Conservation (phyloP, 352 stramenopile genomes). For the Blastocystis sp. region DNA sequence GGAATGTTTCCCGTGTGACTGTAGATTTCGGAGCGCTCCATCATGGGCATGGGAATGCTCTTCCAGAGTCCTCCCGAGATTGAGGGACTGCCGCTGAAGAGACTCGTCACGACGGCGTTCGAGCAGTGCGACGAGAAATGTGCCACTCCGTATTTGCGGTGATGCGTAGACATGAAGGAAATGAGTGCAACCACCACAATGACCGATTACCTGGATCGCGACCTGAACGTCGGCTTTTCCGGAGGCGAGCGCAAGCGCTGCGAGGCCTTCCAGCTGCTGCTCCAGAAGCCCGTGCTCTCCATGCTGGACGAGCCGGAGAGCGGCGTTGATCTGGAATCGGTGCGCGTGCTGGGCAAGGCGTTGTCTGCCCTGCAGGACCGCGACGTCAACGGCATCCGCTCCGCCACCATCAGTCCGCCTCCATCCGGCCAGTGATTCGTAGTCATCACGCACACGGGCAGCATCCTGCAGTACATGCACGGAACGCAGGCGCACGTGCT, state of each 20-base stretch:
- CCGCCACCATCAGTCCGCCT: conserved; percentile 55
- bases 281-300: conserved; percentile 59
- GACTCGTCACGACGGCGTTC: conserved; percentile 37
- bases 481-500: conserved; percentile 48
- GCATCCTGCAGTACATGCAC: conserved; percentile 66
- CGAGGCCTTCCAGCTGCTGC: conserved; percentile 67
- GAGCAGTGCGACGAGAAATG: conserved; percentile 33
- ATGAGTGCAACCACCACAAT: conserved; percentile 62
- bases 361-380: conserved; percentile 40
- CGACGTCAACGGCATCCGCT: conserved; percentile 11
- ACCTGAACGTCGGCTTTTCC: conserved; percentile 69
- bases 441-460: conserved; percentile 68
- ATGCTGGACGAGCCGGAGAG: conserved; percentile 68
- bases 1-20: neutral
- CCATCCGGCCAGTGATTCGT: neutral
- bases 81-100: conserved; percentile 52
- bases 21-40: conserved; percentile 63
- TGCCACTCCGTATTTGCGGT: neutral
- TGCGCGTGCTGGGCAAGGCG: conserved; percentile 56
- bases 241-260: conserved; percentile 66
- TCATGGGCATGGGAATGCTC: conserved; percentile 67
- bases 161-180: conserved; percentile 40
- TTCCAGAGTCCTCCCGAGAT: conserved; percentile 69
- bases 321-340: conserved; percentile 58
- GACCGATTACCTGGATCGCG: conserved; percentile 28